Evolutionary conservation across 2,329 filamentous ascomycete species (phyloP), one percentile per base, ranked within the genome.

Genomic region (Dothidotthia symphoricarpi): DNA sequence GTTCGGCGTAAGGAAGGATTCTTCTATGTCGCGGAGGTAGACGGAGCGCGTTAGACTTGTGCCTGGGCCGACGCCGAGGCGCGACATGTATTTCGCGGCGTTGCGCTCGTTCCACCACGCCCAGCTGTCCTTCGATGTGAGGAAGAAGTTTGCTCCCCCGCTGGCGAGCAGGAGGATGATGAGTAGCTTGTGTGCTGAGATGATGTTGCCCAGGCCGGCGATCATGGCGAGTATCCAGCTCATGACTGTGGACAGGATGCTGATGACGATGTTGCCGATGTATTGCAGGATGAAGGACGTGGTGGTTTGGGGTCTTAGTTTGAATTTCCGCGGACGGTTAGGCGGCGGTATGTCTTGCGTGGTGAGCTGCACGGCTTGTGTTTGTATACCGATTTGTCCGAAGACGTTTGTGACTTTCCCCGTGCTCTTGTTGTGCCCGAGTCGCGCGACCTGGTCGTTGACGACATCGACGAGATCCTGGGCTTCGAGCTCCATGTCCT

Each of bases 101-200:
- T 80, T 83, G 40, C 88, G 80, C 69, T 97, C 91, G 30, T 80
- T 76, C 85, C 87, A 95, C 89, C 89, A 97, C 2, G 78, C 74
- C 54, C 82, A 81, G 6, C 80, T 79, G 59, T 88, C 82, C 46
- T 83, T 80, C 10, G 85, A 86, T 1, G 86, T 82, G 58, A 90
- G 81, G 51, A 89, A 76, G 15, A 85, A 67, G 58, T 97, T 97
- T 32, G 81, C 76, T 9, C 88, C 57, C 10, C 81, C 66, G 58
- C 89, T 96, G 19, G 85, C 55, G 1, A 75, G 71, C 13, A 97
- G 73, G 11, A 91, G 63, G 3, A 75, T 58, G 19, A 97, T 69
- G 4, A 97, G 78, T 14, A 95, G 61, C 27, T 83, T 79, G 61
- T 97, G 82, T 8, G 88, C 85, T 19, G 78, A 83, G 26, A 82